phyloP scores from a whole-genome alignment of 2,329 filamentous ascomycete species.

The Beauveria sp. region DNA sequence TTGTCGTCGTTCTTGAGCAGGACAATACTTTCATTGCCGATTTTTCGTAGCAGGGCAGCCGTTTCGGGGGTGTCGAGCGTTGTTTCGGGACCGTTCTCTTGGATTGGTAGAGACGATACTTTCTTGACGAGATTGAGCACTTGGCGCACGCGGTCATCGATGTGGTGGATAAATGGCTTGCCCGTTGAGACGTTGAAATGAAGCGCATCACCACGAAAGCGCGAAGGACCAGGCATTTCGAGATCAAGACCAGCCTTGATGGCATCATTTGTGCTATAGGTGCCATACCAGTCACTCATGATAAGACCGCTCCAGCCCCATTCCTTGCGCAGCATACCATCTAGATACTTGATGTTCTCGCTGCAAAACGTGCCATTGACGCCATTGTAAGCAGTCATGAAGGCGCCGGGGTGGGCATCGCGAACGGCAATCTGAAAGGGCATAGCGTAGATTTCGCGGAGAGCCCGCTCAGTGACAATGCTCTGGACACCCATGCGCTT shows the following conservation, averaged over 20 bases:
- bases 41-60: constrained; percentile 53
- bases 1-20: constrained; percentile 64
- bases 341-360: constrained; percentile 43
- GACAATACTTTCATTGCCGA: constrained; percentile 63
- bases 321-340: constrained; percentile 44
- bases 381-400: constrained; percentile 55
- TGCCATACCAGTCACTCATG: constrained; percentile 55
- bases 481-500: constrained; percentile 48
- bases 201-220: constrained; percentile 42
- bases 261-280: constrained; percentile 45
- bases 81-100: constrained; percentile 46
- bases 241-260: constrained; percentile 47
- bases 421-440: constrained; percentile 51
- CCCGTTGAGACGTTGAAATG: constrained; percentile 47
- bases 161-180: constrained; percentile 46
- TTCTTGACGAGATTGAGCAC: constrained; percentile 54
- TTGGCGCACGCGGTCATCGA: constrained; percentile 51
- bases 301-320: constrained; percentile 51
- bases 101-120: constrained; percentile 44
- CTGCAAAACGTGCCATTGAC: constrained; percentile 50
- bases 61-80: constrained; percentile 53
- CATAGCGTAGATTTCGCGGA: constrained; percentile 51
- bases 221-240: constrained; percentile 52
- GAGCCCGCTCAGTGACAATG: constrained; percentile 46
- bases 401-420: constrained; percentile 41